Base-by-base conservation (phyloP, 2,329 filamentous ascomycete genomes). In the Ascochyta clinopodiicola region DNA sequence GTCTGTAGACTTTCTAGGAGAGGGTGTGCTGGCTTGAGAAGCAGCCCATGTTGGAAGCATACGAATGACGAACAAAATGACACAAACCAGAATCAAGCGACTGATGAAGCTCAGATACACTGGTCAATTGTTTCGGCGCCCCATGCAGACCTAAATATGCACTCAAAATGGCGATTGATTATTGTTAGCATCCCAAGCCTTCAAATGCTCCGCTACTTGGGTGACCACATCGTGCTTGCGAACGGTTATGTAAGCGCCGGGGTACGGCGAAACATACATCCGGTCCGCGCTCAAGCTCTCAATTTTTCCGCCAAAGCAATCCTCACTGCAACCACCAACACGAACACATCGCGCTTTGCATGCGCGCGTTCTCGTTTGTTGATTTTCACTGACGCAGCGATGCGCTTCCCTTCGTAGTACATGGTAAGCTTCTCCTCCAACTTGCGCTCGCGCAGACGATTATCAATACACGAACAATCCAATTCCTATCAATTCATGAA, bases 401-500 rank as follows among this genome's bases (percentile, higher is more conserved):
- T 59, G 51, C 43, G 58, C 45, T 37, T 15, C 38, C 21, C 21
- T n/a, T 40, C 36, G 21, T 48, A 40, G 24, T 12, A 25, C 29
- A 44, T 52, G 58, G 66, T 68, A 68, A 66, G 66, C 51, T 29
- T 25, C 22, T 12, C 27, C 38, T 39, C 45, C 45, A 47, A 44
- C 36, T 44, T 25, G 44, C 56, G 46, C 50, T 48, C 32, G 43
- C 56, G 69, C 73, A 75, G 74, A 81, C 75, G 79, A 82, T 76
- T 77, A 73, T 60, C 44, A 40, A 57, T 38, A 60, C 67, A 78
- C 67, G 49, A 82, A 83, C 81, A 84, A 84, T 84, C 82, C 82
- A 84, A 84, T 75, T 80, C 82, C 82, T 81, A 84, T 76, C 78
- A 70, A 69, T 63, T 75, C 76, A 71, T 84, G 82, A 80, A 80